These are phyloP conservation scores for Botrytis cinerea DNA, from an alignment of 2,329 filamentous ascomycete genomes.

Conservation along the genomic window DNA sequence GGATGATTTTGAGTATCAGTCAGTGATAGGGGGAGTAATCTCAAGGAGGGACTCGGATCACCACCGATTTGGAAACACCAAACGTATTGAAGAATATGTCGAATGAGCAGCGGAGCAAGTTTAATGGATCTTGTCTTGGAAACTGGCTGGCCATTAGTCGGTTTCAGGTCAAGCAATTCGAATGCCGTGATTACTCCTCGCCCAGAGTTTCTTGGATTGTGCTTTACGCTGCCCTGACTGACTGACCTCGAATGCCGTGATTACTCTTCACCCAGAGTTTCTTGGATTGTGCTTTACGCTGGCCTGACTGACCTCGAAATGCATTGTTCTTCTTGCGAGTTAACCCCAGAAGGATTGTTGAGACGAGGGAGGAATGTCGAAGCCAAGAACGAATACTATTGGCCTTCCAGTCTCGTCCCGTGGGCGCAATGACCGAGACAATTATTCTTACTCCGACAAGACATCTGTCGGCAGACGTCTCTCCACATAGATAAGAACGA, in stretches of 20 bases:
- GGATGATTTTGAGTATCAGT: not conserved
- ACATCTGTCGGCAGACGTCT: not conserved
- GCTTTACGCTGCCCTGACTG: not conserved
- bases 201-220: not conserved
- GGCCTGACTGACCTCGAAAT: not conserved
- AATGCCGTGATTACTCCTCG: not conserved
- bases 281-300: not conserved
- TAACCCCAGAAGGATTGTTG: not conserved
- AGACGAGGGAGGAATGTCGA: not conserved
- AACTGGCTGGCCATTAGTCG: not conserved
- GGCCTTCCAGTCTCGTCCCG: not conserved
- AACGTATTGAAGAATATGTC: not conserved
- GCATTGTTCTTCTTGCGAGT: not conserved
- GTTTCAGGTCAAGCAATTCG: not conserved
- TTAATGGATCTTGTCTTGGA: not conserved
- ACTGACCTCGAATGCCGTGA: not conserved
- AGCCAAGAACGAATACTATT: not conserved
- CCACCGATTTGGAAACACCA: not conserved
- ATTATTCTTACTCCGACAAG: not conserved
- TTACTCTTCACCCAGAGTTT: not conserved
- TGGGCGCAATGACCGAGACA: not conserved
- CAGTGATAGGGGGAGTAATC: not conserved
- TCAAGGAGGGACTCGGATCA: not conserved
- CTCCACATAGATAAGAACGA: not conserved
- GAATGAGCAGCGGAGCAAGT: not conserved